Conservation (phyloP, 805 yeast species). For the Kazachstania africana region DNA sequence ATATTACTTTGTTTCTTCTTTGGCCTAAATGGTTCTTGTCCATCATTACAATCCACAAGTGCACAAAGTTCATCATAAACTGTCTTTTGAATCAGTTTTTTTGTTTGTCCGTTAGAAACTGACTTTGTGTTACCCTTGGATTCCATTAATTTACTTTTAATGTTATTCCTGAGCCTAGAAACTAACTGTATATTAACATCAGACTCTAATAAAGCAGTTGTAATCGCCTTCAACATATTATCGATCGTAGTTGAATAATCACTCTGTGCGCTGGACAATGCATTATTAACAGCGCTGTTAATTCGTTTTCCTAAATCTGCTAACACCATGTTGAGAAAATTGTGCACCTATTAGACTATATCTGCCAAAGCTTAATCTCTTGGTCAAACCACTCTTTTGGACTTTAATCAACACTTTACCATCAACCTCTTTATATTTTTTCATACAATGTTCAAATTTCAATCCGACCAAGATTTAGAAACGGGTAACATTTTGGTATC, state of each 20-base stretch:
- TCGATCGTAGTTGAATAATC: slow-evolving; percentile 51
- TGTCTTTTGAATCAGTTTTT: slow-evolving; percentile 75
- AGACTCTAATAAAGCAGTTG: slow-evolving; percentile 83
- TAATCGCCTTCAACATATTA: slow-evolving; percentile 71
- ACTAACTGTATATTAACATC: slow-evolving; percentile 88
- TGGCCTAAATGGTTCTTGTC: slow-evolving; percentile 54
- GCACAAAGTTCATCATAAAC: slow-evolving; percentile 87
- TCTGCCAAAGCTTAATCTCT: not conserved
- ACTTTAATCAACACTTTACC: not conserved
- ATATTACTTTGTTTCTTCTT: slow-evolving; percentile 70
- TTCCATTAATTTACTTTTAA: slow-evolving; percentile 45
- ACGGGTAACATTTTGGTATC: too few relatives aligned
- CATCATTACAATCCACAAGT: slow-evolving; percentile 56
- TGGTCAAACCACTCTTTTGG: not conserved
- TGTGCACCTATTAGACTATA: not conserved
- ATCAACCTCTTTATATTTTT: too few relatives aligned
- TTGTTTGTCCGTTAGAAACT: slow-evolving; percentile 41
- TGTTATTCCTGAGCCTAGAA: slow-evolving; percentile 58
- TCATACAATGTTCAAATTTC: too few relatives aligned
- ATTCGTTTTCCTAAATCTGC: slow-evolving; percentile 72
- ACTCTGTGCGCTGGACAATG: slow-evolving; percentile 45
- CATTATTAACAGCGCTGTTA: slow-evolving; percentile 58
- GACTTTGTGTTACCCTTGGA: slow-evolving; percentile 24
- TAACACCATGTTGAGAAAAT: slow-evolving; percentile 42
- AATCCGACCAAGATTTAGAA: too few relatives aligned